Conservation (phyloP, 1,284 basidiomycete genomes). For the Tylopilus sp. region DNA sequence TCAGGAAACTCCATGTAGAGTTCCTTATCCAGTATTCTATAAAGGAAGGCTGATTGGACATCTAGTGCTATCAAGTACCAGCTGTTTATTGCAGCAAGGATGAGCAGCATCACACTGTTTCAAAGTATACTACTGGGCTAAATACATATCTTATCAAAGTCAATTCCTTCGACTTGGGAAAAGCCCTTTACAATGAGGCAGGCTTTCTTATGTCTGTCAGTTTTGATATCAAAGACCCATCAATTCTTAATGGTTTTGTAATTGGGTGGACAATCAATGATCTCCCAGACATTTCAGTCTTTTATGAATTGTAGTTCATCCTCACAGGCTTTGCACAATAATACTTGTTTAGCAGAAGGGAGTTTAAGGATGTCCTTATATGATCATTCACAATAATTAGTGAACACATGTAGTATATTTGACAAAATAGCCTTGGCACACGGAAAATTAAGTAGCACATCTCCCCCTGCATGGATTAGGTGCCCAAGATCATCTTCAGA, state of each 20-base stretch:
- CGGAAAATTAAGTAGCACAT: too few relatives aligned
- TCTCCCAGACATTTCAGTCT: neutral
- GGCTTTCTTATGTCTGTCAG: slow-evolving; percentile 47
- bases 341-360: neutral
- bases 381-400: neutral
- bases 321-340: neutral
- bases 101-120: slow-evolving; percentile 49
- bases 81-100: slow-evolving; percentile 25
- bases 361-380: neutral
- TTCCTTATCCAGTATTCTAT: too few relatives aligned
- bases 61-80: neutral
- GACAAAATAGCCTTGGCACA: too few relatives aligned
- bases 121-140: slow-evolving; percentile 49
- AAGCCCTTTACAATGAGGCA: slow-evolving; percentile 57
- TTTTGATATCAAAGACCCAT: slow-evolving; percentile 54
- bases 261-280: slow-evolving; percentile 32
- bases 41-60: neutral
- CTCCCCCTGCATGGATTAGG: too few relatives aligned
- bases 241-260: slow-evolving; percentile 41
- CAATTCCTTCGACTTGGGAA: slow-evolving; percentile 47
- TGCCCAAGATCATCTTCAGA: too few relatives aligned
- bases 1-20: too few relatives aligned
- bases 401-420: too few relatives aligned
- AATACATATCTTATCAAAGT: slow-evolving; percentile 56
- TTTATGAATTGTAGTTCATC: neutral